Base-by-base conservation (phyloP, 768 basidiomycete species). In the Rhizopogon salebrosus region DNA sequence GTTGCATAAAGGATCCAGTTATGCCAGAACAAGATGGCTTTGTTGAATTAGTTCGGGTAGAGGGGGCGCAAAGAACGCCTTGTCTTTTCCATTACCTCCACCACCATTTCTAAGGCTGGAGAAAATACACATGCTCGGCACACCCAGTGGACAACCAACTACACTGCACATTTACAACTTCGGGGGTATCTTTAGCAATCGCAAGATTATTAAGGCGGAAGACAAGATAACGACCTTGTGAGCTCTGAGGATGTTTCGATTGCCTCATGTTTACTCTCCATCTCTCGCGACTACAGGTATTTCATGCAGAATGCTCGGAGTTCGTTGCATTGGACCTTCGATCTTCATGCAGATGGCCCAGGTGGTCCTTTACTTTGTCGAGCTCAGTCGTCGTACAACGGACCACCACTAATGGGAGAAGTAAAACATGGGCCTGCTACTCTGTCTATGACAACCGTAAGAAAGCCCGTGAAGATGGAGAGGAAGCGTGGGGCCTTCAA, bases 141-240 rank as follows among this genome's bases (percentile, higher is more conserved):
- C 54, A 14, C 35, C 13, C 2, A 11, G 20, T 1, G 56, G 51
- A 35, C 54, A 11, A 23, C 54, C 37, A 14, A 34, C 57, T 14
- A 64, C 60, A 9, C 49, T 66, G 27, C 65, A 68, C 41, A 55
- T 66, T 29, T 68, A 64, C 53, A 60, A 58, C 36, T 49, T 60
- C 4, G 62, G 62, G 5, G 50, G 65, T 20, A 41, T 66, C 23
- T 45, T 66, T n/a, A 55, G 64, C n/a, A 60, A 62, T 41, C 53
- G 64, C 22, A 61, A 51, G 48, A 27, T 66, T 41, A 18, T 66
- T 22, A 66, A 57, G 45, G 66, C 60, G 2, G 59, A 60, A 27
- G 66, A 66, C 35, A 65, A 57, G 38, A 31, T 39, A 18, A 64
- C 60, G 0, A 31, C 24, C n/a, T 37, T 55, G 67, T 66, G 48